Conservation (phyloP, 371 early-diverging fungal species). For the Saksenaea vasiformis region DNA sequence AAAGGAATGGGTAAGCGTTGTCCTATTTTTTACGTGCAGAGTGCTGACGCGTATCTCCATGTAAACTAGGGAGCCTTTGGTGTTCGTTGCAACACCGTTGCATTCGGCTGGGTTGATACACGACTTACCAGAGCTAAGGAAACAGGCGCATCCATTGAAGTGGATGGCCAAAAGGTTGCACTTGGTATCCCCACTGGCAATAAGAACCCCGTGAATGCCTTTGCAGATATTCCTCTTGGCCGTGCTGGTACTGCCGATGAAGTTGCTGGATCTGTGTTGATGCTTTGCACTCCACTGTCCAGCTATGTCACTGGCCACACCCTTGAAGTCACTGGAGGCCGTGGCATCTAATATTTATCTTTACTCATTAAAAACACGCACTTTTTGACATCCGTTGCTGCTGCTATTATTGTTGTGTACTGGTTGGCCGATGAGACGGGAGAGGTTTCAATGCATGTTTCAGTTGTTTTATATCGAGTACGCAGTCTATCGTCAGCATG, state of each 20-base stretch:
- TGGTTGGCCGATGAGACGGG: not conserved
- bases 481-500: conserved; percentile 7
- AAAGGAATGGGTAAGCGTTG: conserved; percentile 38
- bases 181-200: conserved; percentile 68
- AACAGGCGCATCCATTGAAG: conserved; percentile 63
- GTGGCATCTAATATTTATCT: conserved; percentile 55
- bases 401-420: not conserved
- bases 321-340: conserved; percentile 72
- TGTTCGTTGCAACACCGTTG: conserved; percentile 68
- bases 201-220: conserved; percentile 45
- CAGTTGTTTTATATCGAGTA: not conserved
- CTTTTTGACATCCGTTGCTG: not conserved
- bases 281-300: conserved; percentile 66
- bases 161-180: conserved; percentile 68
- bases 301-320: conserved; percentile 67
- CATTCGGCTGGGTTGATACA: conserved; percentile 70
- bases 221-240: conserved; percentile 63
- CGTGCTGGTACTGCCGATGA: conserved; percentile 69
- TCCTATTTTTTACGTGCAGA: not conserved
- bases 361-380: not conserved
- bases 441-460: not conserved
- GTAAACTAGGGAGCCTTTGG: conserved; percentile 48
- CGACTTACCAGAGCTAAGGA: conserved; percentile 75
- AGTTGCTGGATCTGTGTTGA: conserved; percentile 66
- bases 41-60: not conserved